These are phyloP conservation scores for Cutaneotrichosporon cutaneum DNA, from an alignment of 1,284 basidiomycete species.

Conservation along the genomic window DNA sequence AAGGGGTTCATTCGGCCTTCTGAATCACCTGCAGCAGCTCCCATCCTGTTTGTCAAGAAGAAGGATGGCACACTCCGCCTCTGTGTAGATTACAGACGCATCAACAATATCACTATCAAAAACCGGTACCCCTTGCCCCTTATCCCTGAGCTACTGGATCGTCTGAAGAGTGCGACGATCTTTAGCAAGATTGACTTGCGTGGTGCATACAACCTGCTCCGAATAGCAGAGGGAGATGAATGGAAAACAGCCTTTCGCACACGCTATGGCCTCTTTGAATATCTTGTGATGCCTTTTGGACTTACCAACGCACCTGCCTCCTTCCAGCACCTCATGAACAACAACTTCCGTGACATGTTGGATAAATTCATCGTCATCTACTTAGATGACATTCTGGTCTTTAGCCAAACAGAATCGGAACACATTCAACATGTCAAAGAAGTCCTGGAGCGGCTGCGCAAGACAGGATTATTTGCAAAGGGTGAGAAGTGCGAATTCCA, in stretches of 20 bases:
- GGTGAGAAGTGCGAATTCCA: no score
- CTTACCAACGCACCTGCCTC: slow-evolving; percentile 53
- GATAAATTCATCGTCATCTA: slow-evolving; percentile 41
- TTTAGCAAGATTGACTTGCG: slow-evolving; percentile 48
- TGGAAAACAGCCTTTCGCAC: slow-evolving; percentile 52
- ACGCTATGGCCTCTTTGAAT: slow-evolving; percentile 52
- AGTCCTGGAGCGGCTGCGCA: slow-evolving; percentile 50
- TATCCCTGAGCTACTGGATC: slow-evolving; percentile 35
- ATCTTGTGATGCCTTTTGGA: slow-evolving; percentile 53
- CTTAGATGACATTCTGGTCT: slow-evolving; percentile 52
- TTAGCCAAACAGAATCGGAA: slow-evolving; percentile 53
- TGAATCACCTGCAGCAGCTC: slow-evolving; percentile 42
- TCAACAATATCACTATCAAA: slow-evolving; percentile 55
- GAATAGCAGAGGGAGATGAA: slow-evolving; percentile 37
- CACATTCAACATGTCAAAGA: slow-evolving; percentile 31
- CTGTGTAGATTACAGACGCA: slow-evolving; percentile 55
- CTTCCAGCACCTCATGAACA: slow-evolving; percentile 48
- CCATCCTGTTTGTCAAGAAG: slow-evolving; percentile 58
- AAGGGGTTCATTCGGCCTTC: slow-evolving; percentile 44
- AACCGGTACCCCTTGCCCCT: slow-evolving; percentile 38
- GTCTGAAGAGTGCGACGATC: slow-evolving; percentile 34
- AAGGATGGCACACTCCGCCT: slow-evolving; percentile 54
- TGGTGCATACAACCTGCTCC: slow-evolving; percentile 41
- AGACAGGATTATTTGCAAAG: no score
- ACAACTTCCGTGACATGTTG: slow-evolving; percentile 34